phyloP scores from a whole-genome alignment of 331 rosid genomes.

The Rosa hybrid region DNA sequence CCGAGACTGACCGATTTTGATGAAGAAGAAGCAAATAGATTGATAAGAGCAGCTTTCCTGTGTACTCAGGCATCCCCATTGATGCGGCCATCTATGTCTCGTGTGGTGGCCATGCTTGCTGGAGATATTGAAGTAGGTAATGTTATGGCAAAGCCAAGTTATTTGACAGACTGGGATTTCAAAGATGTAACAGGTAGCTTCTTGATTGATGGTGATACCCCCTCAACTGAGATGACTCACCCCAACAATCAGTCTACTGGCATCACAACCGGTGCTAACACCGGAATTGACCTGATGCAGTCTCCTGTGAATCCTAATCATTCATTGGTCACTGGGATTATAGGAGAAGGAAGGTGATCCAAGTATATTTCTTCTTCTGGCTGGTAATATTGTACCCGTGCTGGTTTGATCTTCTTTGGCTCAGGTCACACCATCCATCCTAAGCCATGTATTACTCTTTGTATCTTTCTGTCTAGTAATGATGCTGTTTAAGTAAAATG shows the following conservation, averaged over 20 bases:
- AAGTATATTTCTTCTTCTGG: neutral
- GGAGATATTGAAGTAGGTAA: conserved; percentile 26
- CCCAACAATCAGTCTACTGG: neutral
- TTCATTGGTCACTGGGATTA: neutral
- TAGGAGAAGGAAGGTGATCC: conserved; percentile 32
- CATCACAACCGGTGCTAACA: neutral
- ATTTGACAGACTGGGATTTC: conserved; percentile 31
- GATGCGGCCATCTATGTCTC: conserved; percentile 37
- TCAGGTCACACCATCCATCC: no score
- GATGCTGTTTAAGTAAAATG: no score
- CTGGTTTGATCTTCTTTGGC: no score
- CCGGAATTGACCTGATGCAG: neutral
- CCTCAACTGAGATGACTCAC: neutral
- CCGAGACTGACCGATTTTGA: conserved; percentile 19
- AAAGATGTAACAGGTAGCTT: conserved; percentile 24
- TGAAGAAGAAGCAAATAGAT: conserved; percentile 19
- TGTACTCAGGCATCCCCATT: conserved; percentile 36
- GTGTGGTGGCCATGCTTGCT: conserved; percentile 32
- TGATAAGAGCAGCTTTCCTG: conserved; percentile 25
- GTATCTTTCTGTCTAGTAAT: no score
- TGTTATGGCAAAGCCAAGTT: conserved; percentile 30
- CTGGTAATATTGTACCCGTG: neutral
- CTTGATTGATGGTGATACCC: conserved; percentile 12
- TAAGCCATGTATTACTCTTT: no score
- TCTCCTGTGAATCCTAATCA: conserved; percentile 22